Evolutionary conservation across 495 filamentous ascomycete genomes (phyloP), one percentile per base, ranked within the genome.

Genomic region (Corynascus novoguineensis): DNA sequence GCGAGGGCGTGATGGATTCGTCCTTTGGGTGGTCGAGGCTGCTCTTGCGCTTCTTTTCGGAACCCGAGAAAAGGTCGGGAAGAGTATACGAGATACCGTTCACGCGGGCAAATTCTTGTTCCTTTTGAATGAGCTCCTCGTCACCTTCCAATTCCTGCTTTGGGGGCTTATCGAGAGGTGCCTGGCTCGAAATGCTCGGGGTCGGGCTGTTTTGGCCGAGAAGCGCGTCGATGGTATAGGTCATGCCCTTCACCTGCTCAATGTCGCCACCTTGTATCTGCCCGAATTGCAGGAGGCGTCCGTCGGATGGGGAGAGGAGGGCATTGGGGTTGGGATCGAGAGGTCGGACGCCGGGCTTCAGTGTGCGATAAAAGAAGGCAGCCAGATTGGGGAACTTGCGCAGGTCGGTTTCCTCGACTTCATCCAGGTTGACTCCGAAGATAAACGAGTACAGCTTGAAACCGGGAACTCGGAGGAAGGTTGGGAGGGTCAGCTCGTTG

Each of bases 231-330:
- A 99, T 79, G 57, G 87, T 93, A 71, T 99, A 99, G 4, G 91
- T 97, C 80, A 97, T 92, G 44, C 93, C 93, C 70, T 99, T 99
- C 37, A 97, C 92, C 70, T 97, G 93, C 70, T 97, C 93, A n/a
- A 99, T 92, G 62, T 96, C 87, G 28, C 92, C 92, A 48, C 87
- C 81, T 60, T 93, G 86, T 54, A 99, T 96, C 60, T 81, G 86
- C 4, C 93, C 93, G 63, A 90, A 97, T 65, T 97, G 93, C 15
- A 99, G 77, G 27, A 99, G 78, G 48, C 85, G 83, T 9, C 93
- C 95, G 70, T 99, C 93, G 14, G 95, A 81, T 12, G 93, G 93
- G 0, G 90, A 89, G 3, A 97, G 70, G 10, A 98, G 75, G 2
- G 88, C 86, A 60, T 83, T 84, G 3, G 81, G 82, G 63, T 91